Percentiles rank a stretch among this genome's conserved stretches.
These are phyloP conservation scores for Hypocrella siamensis DNA, from an alignment of 2,329 filamentous ascomycete species.

Conservation along the genomic window DNA sequence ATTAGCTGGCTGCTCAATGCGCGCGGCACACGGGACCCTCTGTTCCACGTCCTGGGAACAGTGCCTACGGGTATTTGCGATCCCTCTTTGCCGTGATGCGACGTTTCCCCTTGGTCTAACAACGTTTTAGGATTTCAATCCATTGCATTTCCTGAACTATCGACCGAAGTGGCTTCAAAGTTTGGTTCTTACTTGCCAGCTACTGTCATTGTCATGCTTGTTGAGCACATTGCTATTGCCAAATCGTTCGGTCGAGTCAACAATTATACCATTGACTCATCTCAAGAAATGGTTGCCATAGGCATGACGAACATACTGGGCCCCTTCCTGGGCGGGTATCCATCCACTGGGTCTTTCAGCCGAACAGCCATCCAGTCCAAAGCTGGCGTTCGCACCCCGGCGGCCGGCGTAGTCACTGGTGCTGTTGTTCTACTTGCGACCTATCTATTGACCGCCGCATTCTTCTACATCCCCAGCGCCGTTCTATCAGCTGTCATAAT, in stretches of 20 bases:
- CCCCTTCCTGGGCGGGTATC: slow-evolving; percentile 83
- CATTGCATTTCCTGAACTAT: slow-evolving; percentile 56
- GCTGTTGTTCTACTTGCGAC: slow-evolving; percentile 76
- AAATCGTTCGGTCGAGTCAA: slow-evolving; percentile 95
- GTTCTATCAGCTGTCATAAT: slow-evolving; percentile 81
- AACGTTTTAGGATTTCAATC: slow-evolving; percentile 55
- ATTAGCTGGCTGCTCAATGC: slow-evolving; percentile 78
- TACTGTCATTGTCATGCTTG: slow-evolving; percentile 82
- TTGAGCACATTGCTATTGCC: slow-evolving; percentile 93
- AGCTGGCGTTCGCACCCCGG: slow-evolving; percentile 80
- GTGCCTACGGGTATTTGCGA: slow-evolving; percentile 54
- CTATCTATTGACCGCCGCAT: slow-evolving; percentile 74
- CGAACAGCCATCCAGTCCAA: slow-evolving; percentile 96
- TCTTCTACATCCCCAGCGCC: slow-evolving; percentile 83
- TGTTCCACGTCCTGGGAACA: slow-evolving; percentile 57
- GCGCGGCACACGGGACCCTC: slow-evolving; percentile 42
- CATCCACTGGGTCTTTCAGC: slow-evolving; percentile 89
- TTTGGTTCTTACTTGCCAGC: slow-evolving; percentile 65
- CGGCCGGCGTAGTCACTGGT: slow-evolving; percentile 80
- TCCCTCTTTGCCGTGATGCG: background rate
- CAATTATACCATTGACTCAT: slow-evolving; percentile 91
- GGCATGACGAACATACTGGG: slow-evolving; percentile 81
- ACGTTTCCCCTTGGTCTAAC: background rate
- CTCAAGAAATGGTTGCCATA: slow-evolving; percentile 90
- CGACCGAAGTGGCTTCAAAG: slow-evolving; percentile 46